Conservation (phyloP, 768 basidiomycete genomes). For the Suillus weaverae region DNA sequence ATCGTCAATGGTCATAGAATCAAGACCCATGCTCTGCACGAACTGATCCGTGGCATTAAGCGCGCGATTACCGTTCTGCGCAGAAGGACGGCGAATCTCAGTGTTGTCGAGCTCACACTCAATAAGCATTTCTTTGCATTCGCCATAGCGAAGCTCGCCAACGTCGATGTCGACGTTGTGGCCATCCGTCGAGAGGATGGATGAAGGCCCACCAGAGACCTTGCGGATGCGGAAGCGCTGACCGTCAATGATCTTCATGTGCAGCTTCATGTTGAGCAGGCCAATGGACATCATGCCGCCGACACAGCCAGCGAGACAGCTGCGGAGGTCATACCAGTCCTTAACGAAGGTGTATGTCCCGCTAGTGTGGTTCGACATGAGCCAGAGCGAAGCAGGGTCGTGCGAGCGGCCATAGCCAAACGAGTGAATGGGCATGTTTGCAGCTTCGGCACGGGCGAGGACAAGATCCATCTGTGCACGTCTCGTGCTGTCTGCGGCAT, state of each 20-base stretch:
- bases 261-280: slow-evolving; percentile 88
- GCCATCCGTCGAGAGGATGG: slow-evolving; percentile 88
- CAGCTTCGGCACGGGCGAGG: slow-evolving; percentile 94
- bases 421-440: slow-evolving; percentile 94
- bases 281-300: slow-evolving; percentile 98
- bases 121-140: slow-evolving; percentile 95
- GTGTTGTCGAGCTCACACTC: slow-evolving; percentile 86
- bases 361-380: slow-evolving; percentile 96
- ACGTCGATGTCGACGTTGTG: slow-evolving; percentile 95
- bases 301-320: slow-evolving; percentile 89
- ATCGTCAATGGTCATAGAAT: slow-evolving; percentile 72
- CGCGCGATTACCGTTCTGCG: slow-evolving; percentile 24
- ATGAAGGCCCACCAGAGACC: slow-evolving; percentile 85
- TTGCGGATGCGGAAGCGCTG: slow-evolving; percentile 92
- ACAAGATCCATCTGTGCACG: slow-evolving; percentile 98
- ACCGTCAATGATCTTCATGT: slow-evolving; percentile 89
- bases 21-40: slow-evolving; percentile 83
- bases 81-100: slow-evolving; percentile 37
- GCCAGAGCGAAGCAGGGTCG: slow-evolving; percentile 96
- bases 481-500: slow-evolving; percentile 87
- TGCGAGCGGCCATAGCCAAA: slow-evolving; percentile 97
- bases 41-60: slow-evolving; percentile 88
- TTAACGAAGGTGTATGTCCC: slow-evolving; percentile 98
- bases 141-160: slow-evolving; percentile 93
- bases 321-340: slow-evolving; percentile 95